phyloP scores from a whole-genome alignment of 768 basidiomycete species.

The Lyophyllum semitale region DNA sequence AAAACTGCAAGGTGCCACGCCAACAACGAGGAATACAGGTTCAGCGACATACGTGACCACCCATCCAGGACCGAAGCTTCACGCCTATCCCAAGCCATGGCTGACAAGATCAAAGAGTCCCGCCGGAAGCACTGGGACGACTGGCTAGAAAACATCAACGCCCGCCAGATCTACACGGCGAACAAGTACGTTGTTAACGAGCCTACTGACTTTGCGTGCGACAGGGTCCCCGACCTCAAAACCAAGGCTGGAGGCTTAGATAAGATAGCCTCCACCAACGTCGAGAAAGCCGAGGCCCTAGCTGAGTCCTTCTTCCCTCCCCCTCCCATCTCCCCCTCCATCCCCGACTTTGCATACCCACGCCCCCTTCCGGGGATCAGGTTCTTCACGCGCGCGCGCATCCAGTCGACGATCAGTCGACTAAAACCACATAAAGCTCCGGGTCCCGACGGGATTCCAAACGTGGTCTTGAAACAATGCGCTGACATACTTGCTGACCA shows the following conservation, averaged over 20 bases:
- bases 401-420: constrained; percentile 8
- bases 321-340: constrained; percentile 3
- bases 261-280: not conserved
- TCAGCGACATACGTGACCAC: not conserved
- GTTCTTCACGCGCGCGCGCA: not conserved
- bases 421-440: constrained; percentile 30
- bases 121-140: not conserved
- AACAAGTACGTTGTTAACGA: constrained; percentile 4
- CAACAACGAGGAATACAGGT: not conserved
- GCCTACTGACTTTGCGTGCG: not conserved
- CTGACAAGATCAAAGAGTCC: not conserved
- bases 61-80: not conserved
- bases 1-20: not conserved
- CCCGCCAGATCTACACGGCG: not conserved
- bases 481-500: constrained; percentile 5
- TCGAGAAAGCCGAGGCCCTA: not conserved
- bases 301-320: constrained; percentile 19
- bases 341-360: constrained; percentile 11
- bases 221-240: constrained; percentile 4
- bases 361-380: not conserved
- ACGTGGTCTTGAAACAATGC: constrained; percentile 21
- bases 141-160: constrained; percentile 1
- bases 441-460: constrained; percentile 21
- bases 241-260: not conserved
- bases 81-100: not conserved